These are phyloP conservation scores for Warburgia ugandensis DNA, from an alignment of 164 flowering plant genomes.

Conservation along the genomic window DNA sequence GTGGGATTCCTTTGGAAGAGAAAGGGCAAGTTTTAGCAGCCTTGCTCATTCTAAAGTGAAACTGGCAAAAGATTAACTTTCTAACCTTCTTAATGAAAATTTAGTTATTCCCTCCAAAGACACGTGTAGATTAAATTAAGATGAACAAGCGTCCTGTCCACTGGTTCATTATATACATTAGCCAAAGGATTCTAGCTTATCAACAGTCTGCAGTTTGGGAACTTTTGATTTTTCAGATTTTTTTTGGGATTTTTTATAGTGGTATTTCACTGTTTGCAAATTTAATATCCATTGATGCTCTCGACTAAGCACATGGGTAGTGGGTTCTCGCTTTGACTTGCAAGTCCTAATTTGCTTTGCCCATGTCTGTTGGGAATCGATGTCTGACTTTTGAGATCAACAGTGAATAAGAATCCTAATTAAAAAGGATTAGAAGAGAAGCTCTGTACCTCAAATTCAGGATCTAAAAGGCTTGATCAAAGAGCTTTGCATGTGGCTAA, in stretches of 20 bases:
- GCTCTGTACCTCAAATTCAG: conserved; percentile 20
- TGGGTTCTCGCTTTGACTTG: conserved; percentile 8
- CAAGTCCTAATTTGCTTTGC: conserved; percentile 7
- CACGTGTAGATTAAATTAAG: not conserved
- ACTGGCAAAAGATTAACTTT: not conserved
- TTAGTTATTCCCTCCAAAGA: not conserved
- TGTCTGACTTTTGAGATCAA: conserved; percentile 14
- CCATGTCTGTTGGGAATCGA: conserved; percentile 10
- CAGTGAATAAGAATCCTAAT: conserved; percentile 8
- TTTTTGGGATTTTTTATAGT: not conserved
- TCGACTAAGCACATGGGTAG: conserved; percentile 26
- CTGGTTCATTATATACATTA: conserved; percentile 1
- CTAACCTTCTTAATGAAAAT: not conserved
- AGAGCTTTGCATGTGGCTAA: conserved; percentile 31
- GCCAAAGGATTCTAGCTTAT: not conserved
- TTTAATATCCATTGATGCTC: conserved; percentile 3
- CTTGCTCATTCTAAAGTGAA: not conserved
- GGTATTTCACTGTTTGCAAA: not conserved
- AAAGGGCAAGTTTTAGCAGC: not conserved
- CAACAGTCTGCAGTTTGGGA: not conserved
- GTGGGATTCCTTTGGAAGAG: not conserved
- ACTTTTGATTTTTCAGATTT: not conserved
- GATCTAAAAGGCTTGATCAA: conserved; percentile 22
- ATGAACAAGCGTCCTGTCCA: conserved; percentile 1
- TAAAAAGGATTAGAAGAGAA: not conserved